Base-by-base conservation (phyloP, 2,329 filamentous ascomycete species). In the Colletotrichum spaethianum region DNA sequence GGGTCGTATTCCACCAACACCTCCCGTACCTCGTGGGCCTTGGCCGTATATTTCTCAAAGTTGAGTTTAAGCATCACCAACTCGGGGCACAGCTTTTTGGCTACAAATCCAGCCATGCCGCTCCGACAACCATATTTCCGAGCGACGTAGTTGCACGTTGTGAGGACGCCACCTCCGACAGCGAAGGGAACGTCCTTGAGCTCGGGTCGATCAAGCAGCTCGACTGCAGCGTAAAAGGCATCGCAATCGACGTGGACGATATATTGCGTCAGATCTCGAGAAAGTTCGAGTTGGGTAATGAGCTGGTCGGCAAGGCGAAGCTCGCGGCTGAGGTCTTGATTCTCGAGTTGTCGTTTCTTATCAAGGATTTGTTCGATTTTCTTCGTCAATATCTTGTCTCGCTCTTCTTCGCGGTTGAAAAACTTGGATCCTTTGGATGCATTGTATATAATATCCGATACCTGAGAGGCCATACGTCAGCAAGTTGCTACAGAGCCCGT, bases 201-300 rank as follows among this genome's bases (percentile, higher is more conserved):
- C 79, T 98, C 95, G 0, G 96, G 96, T 1, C 93, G 88, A 77
- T 94, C 92, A 3, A 95, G 87, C 75, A 92, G 94, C 80, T 98
- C 96, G 0, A 98, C 96, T 0, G 96, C 94, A 0, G 96, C 96
- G 78, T 96, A 99, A 82, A 99, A 99, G 20, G 96, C 96, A 84
- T 99, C 96, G 82, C 96, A 98, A 81, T 99, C 96, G 59, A 98
- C 89, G 79, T 99, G 96, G 0, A 98, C 93, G 31, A 98, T 90
- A 69, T 90, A 86, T 80, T 98, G 96, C 0, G 92, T 92, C 44
- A 99, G 85, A 78, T 98, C 95, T 57, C 96, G 89, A 1, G 88
- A 87, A 9, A 91, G 79, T 78, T 99, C 96, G 26, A 98, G 88
- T 76, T 96, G 91, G 0, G 91, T 87, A 64, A 98, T 92, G 73